Percentiles rank a stretch among this genome's conserved stretches.
Conservation (phyloP, 2,329 filamentous ascomycete genomes). For the Ascochyta clinopodiicola region DNA sequence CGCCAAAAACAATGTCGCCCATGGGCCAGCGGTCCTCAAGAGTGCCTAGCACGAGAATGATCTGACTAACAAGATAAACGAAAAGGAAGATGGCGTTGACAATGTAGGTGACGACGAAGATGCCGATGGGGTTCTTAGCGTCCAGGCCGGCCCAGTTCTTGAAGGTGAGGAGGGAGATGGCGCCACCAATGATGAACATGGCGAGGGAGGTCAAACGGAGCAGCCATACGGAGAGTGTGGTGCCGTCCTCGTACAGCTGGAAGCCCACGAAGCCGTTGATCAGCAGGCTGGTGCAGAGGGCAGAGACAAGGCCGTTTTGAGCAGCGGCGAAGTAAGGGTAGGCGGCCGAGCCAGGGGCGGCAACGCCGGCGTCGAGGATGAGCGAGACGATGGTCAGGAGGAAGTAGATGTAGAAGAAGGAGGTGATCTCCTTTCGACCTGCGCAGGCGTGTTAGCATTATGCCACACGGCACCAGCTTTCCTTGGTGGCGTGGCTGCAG, state of each 20-base stretch:
- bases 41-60: constrained; percentile 86
- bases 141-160: constrained; percentile 86
- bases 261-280: constrained; percentile 99
- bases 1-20: constrained; percentile 86
- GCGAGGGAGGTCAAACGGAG: constrained; percentile 77
- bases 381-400: constrained; percentile 87
- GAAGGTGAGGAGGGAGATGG: constrained; percentile 90
- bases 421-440: constrained; percentile 76
- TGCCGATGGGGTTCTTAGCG: constrained; percentile 82
- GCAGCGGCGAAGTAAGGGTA: constrained; percentile 92
- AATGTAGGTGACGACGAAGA: constrained; percentile 92
- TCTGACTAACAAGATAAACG: constrained; percentile 85
- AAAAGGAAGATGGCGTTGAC: constrained; percentile 86
- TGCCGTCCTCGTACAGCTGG: constrained; percentile 97
- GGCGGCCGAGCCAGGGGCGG: constrained; percentile 78
- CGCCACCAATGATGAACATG: constrained; percentile 86
- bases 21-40: constrained; percentile 95
- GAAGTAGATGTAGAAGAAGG: constrained; percentile 98
- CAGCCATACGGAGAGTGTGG: constrained; percentile 90
- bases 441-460: constrained; percentile 23
- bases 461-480: neutral
- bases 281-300: constrained; percentile 84
- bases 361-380: constrained; percentile 89
- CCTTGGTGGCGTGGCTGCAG: constrained; percentile 64
- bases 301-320: constrained; percentile 84